Evolutionary conservation across 108 stramenopile genomes (phyloP).

Genomic region (Chaetoceros muelleri): DNA sequence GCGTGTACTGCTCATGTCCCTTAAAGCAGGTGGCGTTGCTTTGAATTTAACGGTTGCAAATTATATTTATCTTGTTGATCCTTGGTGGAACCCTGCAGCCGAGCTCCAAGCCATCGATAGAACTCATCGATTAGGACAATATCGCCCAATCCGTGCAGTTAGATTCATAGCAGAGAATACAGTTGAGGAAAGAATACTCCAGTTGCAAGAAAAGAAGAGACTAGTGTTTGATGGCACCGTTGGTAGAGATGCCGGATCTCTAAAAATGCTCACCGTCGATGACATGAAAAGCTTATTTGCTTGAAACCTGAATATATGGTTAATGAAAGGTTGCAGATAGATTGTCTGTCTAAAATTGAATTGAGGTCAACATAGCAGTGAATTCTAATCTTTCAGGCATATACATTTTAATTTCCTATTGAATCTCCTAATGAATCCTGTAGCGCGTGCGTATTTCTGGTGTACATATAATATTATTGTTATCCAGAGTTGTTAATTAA

Average conservation of each 20-base stretch:
- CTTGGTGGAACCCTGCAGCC: constrained; percentile 84
- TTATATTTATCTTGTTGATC: constrained; percentile 87
- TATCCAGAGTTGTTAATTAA: too few species aligned
- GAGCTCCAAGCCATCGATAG: constrained; percentile 99
- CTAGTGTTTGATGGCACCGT: constrained; percentile 96
- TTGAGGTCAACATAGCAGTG: too few species aligned
- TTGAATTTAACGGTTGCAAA: constrained; percentile 92
- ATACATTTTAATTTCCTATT: too few species aligned
- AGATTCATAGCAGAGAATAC: constrained; percentile 94
- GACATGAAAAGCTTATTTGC: constrained; percentile 84
- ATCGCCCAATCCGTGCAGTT: constrained; percentile 86
- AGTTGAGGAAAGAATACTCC: constrained; percentile 95
- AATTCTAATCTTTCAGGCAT: too few species aligned
- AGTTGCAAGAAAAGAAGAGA: constrained; percentile 95
- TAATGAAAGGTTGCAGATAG: too few species aligned
- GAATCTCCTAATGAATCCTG: too few species aligned
- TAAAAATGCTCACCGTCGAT: constrained; percentile 80
- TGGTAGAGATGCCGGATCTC: constrained; percentile 71
- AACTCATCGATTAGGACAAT: constrained; percentile 94
- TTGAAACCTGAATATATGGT: too few species aligned
- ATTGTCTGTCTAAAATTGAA: too few species aligned
- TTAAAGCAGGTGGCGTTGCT: constrained; percentile 96
- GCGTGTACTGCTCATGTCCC: constrained; percentile 85
- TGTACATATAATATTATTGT: too few species aligned
- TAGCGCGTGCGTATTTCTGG: too few species aligned